Percentiles rank a stretch among this genome's conserved stretches.
Evolutionary conservation across 108 stramenopile species (phyloP).

Genomic region (Nitzschia sp.): DNA sequence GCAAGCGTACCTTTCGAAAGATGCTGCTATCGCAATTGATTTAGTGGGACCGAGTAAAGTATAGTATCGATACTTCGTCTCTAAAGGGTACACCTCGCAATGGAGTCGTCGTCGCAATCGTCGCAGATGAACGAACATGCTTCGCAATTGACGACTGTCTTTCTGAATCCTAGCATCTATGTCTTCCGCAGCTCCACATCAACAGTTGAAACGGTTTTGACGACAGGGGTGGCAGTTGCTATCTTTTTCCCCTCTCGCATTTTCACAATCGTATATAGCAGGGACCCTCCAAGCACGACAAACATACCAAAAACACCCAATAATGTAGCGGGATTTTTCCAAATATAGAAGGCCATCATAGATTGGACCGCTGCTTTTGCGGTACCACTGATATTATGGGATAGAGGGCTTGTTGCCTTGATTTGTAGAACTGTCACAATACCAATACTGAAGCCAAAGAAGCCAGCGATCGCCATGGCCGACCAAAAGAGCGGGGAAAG

Average conservation of each 20-base stretch:
- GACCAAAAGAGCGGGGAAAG: slow-evolving; percentile 74
- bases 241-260: slow-evolving; percentile 54
- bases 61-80: too few relatives aligned
- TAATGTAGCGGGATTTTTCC: slow-evolving; percentile 88
- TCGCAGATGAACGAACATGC: too few relatives aligned
- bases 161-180: not conserved
- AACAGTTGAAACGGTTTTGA: not conserved
- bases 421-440: slow-evolving; percentile 96
- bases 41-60: too few relatives aligned
- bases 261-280: slow-evolving; percentile 86
- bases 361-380: slow-evolving; percentile 94
- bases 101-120: too few relatives aligned
- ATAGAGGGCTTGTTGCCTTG: slow-evolving; percentile 91
- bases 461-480: slow-evolving; percentile 87
- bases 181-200: slow-evolving; percentile 1
- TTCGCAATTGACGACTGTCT: too few relatives aligned
- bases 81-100: too few relatives aligned
- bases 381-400: slow-evolving; percentile 96
- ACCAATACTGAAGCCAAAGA: slow-evolving; percentile 95
- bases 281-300: slow-evolving; percentile 80
- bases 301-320: slow-evolving; percentile 84
- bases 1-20: too few relatives aligned
- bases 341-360: slow-evolving; percentile 91
- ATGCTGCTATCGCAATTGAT: too few relatives aligned
- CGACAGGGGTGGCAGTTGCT: not conserved